Conservation (phyloP, 2,329 filamentous ascomycete genomes). For the Colletotrichum phormii region DNA sequence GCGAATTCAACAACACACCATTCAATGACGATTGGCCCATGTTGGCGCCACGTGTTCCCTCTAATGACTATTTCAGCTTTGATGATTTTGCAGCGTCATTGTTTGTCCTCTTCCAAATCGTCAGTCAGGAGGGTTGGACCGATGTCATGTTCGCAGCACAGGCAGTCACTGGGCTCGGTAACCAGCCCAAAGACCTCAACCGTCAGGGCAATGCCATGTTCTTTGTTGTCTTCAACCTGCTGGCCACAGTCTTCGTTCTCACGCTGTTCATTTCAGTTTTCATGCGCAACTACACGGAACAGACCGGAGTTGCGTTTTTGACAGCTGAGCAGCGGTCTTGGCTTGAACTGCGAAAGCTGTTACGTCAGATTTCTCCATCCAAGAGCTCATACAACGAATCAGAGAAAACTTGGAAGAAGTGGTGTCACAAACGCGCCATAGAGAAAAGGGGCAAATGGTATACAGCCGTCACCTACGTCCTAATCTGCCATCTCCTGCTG, state of each 20-base stretch:
- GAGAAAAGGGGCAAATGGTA: conserved; percentile 97
- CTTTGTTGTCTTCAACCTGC: conserved; percentile 95
- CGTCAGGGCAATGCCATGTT: conserved; percentile 90
- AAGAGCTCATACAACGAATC: conserved; percentile 88
- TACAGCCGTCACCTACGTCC: conserved; percentile 78
- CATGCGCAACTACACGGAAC: conserved; percentile 99
- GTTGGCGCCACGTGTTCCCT: conserved; percentile 82
- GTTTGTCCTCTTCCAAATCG: conserved; percentile 98
- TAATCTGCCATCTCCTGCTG: conserved; percentile 85
- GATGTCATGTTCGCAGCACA: conserved; percentile 91
- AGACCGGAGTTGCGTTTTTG: conserved; percentile 95
- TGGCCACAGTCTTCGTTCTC: conserved; percentile 95
- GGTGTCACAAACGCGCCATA: conserved; percentile 94
- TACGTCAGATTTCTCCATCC: conserved; percentile 93
- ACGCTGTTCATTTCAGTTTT: conserved; percentile 99
- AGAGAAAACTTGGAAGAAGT: conserved; percentile 83
- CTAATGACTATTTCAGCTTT: conserved; percentile 90
- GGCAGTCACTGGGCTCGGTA: conserved; percentile 80
- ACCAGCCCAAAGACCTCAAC: conserved; percentile 76
- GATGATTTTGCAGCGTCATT: conserved; percentile 94
- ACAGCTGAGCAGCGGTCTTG: conserved; percentile 97
- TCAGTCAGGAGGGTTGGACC: conserved; percentile 97
- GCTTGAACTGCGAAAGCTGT: conserved; percentile 91
- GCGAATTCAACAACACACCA: conserved; percentile 82
- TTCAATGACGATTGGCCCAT: conserved; percentile 82